Conservation (phyloP, 1,284 basidiomycete species). For the Polyporus tsugae region DNA sequence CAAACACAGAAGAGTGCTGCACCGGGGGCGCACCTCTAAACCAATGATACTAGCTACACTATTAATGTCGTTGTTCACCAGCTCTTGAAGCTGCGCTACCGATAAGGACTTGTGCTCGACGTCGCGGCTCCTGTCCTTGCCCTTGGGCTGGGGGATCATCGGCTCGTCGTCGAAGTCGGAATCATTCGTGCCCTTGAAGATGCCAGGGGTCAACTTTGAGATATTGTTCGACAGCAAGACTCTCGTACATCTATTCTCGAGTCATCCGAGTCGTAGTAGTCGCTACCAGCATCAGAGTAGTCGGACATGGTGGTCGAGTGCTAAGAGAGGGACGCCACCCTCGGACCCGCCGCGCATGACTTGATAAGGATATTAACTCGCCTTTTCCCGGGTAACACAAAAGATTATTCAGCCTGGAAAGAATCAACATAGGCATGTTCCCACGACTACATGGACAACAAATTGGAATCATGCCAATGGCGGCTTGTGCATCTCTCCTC, state of each 20-base stretch:
- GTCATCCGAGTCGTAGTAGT: constrained; percentile 41
- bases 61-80: constrained; percentile 54
- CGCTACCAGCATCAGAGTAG: constrained; percentile 40
- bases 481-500: neutral
- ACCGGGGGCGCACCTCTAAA: constrained; percentile 48
- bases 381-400: neutral
- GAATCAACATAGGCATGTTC: neutral
- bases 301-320: constrained; percentile 40
- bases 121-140: constrained; percentile 37
- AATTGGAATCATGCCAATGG: neutral
- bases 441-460: neutral
- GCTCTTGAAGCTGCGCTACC: constrained; percentile 50
- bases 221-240: neutral
- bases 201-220: constrained; percentile 12
- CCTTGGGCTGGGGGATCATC: constrained; percentile 35
- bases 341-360: constrained; percentile 2
- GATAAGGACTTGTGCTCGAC: constrained; percentile 48
- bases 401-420: neutral
- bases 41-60: constrained; percentile 59
- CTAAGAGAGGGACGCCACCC: constrained; percentile 9
- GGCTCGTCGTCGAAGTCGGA: constrained; percentile 40
- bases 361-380: neutral
- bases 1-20: constrained; percentile 36
- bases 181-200: constrained; percentile 39
- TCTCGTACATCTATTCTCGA: constrained; percentile 37